phyloP scores from a whole-genome alignment of 768 basidiomycete species.

The Rhodosporidiobolus sp. region DNA sequence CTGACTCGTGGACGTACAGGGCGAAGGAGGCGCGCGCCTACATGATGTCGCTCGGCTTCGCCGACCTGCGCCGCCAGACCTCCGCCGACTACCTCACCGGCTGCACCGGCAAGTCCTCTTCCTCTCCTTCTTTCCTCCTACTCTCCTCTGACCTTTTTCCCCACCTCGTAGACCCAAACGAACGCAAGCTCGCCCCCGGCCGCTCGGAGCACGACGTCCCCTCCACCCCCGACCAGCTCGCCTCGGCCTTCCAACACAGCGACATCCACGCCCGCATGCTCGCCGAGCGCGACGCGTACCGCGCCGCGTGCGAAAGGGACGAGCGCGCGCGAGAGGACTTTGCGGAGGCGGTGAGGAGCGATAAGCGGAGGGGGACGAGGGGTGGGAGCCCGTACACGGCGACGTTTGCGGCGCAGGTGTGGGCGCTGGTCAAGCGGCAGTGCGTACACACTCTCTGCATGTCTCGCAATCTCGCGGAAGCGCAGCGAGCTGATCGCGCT shows the following conservation, averaged over 20 bases:
- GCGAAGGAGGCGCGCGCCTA: too few relatives aligned
- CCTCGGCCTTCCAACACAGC: slow-evolving; percentile 60
- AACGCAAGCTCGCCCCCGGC: slow-evolving; percentile 70
- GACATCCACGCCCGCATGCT: slow-evolving; percentile 53
- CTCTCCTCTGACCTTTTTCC: too few relatives aligned
- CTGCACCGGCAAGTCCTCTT: slow-evolving; percentile 50
- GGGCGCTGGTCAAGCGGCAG: slow-evolving; percentile 65
- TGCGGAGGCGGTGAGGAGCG: slow-evolving; percentile 63
- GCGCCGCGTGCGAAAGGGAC: slow-evolving; percentile 59
- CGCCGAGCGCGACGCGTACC: slow-evolving; percentile 57
- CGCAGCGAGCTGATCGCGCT: background rate
- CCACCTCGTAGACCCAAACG: too few relatives aligned
- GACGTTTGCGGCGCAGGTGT: slow-evolving; percentile 68
- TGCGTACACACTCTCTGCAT: slow-evolving; percentile 40
- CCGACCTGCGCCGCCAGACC: slow-evolving; percentile 47
- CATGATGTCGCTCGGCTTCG: slow-evolving; percentile 53
- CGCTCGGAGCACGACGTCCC: slow-evolving; percentile 61
- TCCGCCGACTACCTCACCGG: slow-evolving; percentile 52
- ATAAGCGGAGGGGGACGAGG: slow-evolving; percentile 37
- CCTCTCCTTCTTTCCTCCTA: too few relatives aligned
- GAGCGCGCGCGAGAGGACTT: slow-evolving; percentile 62
- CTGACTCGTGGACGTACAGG: slow-evolving; percentile 45
- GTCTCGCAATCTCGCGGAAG: background rate
- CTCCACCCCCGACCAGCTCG: slow-evolving; percentile 65
- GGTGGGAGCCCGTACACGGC: slow-evolving; percentile 76